Evolutionary conservation across 495 filamentous ascomycete genomes (phyloP), one percentile per base, ranked within the genome.

Genomic region (Xylaria longipes): DNA sequence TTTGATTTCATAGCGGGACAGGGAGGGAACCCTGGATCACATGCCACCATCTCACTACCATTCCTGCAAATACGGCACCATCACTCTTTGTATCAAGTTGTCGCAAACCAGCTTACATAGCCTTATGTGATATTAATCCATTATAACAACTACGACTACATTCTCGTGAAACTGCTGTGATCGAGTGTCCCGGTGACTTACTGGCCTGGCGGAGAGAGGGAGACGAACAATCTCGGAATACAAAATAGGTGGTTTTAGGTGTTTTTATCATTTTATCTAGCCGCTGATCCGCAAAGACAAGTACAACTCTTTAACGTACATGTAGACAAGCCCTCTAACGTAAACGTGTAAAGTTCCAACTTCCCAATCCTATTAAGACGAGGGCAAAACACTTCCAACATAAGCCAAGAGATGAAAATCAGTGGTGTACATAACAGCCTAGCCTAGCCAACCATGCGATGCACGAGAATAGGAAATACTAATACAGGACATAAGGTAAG

Each of bases 41-140:
- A 68, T 57, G 25, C 41, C 27, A 65, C 37, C 27, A 45, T 48
- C 62, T 65, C 5, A 64, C 15, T 31, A 29, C 14, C 17, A 65
- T 65, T 65, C 31, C 25, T 65, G 25, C 27, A 29, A 35, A 63
- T 12, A 63, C 29, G 37, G n/a, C 60, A 63, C 60, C 12, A 63
- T 66, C 63, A 35, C 31, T 66, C 63, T 50, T 66, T 66, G 63
- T 50, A 66, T 62, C 20, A n/a, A 43, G 37, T 37, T 62, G 35
- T 27, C 11, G 60, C 8, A 62, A n/a, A 27, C 15, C 17, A 66
- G 27, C 35, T 43, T 41, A 37, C 60, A n/a, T 43, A 25, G 31
- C 20, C 14, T 46, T 29, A 45, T 56, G 35, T 67, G 48, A 48
- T 54, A 56, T 67, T 67, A 54, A 67, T 67, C 33, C 6, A 67